Conservation (phyloP, 352 stramenopile species). For the Pythium aquatile region DNA sequence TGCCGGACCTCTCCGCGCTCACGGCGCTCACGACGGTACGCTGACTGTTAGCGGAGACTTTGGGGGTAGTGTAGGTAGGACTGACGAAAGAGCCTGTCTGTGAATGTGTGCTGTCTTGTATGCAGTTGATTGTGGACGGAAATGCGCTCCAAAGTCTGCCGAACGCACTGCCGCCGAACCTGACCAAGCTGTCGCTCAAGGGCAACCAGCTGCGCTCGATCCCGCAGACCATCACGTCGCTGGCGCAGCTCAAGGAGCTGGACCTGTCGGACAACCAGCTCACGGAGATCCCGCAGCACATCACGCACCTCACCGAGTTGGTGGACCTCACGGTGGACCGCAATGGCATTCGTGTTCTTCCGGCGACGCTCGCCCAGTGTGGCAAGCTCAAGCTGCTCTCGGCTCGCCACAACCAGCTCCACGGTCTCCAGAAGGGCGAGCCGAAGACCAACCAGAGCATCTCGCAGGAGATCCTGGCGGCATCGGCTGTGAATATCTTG, state of each 20-base stretch:
- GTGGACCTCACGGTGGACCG: slow-evolving; percentile 69
- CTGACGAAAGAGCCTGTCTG: not conserved
- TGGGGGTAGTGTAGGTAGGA: not conserved
- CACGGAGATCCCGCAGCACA: slow-evolving; percentile 38
- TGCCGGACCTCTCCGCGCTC: slow-evolving; percentile 69
- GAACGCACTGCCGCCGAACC: slow-evolving; percentile 53
- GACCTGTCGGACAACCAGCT: slow-evolving; percentile 68
- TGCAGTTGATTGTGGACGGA: slow-evolving; percentile 68
- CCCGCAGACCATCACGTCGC: slow-evolving; percentile 41
- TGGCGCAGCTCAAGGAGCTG: slow-evolving; percentile 64
- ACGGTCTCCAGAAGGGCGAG: slow-evolving; percentile 21
- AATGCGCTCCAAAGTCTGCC: slow-evolving; percentile 66
- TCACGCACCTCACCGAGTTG: slow-evolving; percentile 48
- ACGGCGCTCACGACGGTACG: slow-evolving; percentile 65
- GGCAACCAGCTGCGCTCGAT: slow-evolving; percentile 51
- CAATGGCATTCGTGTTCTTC: slow-evolving; percentile 50
- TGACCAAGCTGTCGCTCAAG: slow-evolving; percentile 78
- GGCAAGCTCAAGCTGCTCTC: slow-evolving; percentile 75
- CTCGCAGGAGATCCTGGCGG: slow-evolving; percentile 48
- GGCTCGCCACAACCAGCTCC: slow-evolving; percentile 53
- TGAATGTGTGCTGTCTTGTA: not conserved
- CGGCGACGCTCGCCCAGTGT: slow-evolving; percentile 49
- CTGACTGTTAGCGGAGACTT: not conserved
- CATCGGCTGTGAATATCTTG: slow-evolving; percentile 73
- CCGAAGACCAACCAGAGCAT: slow-evolving; percentile 42